Conservation (phyloP, 345 rosid genomes). For the Populus tremula region DNA sequence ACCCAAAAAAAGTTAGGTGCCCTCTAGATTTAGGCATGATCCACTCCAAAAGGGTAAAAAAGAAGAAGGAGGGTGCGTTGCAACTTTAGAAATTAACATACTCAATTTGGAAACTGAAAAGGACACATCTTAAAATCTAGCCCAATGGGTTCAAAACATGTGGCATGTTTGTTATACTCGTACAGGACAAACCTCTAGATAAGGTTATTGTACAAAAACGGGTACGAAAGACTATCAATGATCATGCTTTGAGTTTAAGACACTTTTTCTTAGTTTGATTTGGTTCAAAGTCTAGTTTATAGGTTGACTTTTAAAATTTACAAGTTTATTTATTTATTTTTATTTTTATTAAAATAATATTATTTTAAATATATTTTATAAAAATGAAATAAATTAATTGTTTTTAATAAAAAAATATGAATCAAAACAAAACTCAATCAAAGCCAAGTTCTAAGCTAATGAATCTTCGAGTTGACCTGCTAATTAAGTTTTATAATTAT, state of each 20-base stretch:
- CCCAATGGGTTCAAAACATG: background rate
- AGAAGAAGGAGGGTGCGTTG: conserved; percentile 2
- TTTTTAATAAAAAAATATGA: too few relatives aligned
- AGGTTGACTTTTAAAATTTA: too few relatives aligned
- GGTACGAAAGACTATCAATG: background rate
- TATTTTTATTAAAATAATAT: too few relatives aligned
- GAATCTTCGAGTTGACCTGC: fast-evolving
- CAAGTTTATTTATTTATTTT: too few relatives aligned
- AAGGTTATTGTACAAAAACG: background rate
- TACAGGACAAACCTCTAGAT: conserved; percentile 9
- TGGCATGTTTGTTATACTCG: conserved; percentile 3
- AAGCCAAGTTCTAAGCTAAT: fast-evolving
- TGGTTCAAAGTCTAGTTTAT: too few relatives aligned
- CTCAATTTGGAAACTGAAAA: conserved; percentile 4
- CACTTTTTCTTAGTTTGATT: too few relatives aligned
- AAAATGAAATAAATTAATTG: too few relatives aligned
- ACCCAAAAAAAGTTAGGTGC: background rate
- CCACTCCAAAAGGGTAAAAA: background rate
- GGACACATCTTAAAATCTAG: background rate
- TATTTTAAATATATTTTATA: too few relatives aligned
- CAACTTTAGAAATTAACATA: conserved; percentile 19
- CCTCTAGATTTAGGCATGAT: conserved; percentile 14
- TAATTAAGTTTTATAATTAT: too few relatives aligned
- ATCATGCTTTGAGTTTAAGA: background rate
- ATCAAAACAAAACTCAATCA: too few relatives aligned